Conservation (phyloP, 345 rosid genomes). For the Ceriops decandra region DNA sequence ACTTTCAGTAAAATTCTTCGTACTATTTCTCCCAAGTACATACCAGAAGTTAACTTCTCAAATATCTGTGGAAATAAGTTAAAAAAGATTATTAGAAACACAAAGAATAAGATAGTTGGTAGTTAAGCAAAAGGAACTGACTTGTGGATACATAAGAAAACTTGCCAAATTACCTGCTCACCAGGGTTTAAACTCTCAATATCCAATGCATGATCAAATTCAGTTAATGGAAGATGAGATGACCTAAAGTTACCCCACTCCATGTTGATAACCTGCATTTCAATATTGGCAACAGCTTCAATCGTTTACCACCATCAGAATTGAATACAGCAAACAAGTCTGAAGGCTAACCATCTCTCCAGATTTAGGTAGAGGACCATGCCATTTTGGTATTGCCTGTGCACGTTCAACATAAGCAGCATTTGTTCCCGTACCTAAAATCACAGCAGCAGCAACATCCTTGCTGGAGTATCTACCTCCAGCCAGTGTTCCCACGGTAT, state of each 20-base stretch:
- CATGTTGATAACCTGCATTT: slow-evolving; percentile 83
- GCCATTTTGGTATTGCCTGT: slow-evolving; percentile 90
- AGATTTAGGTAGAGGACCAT: slow-evolving; percentile 69
- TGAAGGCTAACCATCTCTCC: slow-evolving; percentile 72
- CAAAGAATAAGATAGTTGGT: not conserved
- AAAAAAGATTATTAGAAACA: not conserved
- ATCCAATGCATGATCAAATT: slow-evolving; percentile 72
- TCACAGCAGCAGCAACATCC: slow-evolving; percentile 84
- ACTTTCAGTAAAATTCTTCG: slow-evolving; percentile 75
- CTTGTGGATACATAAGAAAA: not conserved
- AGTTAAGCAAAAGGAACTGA: not conserved
- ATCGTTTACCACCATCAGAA: not conserved
- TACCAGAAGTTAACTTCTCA: slow-evolving; percentile 89
- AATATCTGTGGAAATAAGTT: slow-evolving; percentile 48
- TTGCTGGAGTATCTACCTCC: slow-evolving; percentile 73
- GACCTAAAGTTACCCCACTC: slow-evolving; percentile 98
- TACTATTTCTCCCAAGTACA: slow-evolving; percentile 94
- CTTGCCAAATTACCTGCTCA: slow-evolving; percentile 58
- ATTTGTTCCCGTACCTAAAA: slow-evolving; percentile 93
- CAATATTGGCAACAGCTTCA: slow-evolving; percentile 2
- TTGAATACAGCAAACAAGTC: not conserved
- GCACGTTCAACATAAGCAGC: slow-evolving; percentile 96
- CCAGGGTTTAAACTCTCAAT: slow-evolving; percentile 83
- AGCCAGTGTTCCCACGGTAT: slow-evolving; percentile 93
- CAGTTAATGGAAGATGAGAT: slow-evolving; percentile 83